Conservation (phyloP, 1,139 yeast species). For the Nadsonia starkeyi-henricii region DNA sequence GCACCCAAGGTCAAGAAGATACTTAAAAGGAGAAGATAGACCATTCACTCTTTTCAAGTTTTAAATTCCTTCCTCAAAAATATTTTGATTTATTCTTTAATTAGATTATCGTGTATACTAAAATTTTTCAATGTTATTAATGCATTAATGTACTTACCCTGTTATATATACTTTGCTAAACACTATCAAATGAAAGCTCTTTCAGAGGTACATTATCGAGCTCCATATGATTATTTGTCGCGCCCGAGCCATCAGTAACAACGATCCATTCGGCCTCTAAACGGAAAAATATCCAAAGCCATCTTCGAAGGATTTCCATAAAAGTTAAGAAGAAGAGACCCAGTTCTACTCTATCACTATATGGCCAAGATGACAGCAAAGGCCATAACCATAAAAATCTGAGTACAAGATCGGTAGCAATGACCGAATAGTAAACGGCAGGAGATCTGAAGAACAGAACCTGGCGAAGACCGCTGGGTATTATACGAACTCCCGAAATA, state of each 20-base stretch:
- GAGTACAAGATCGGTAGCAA: conserved; percentile 43
- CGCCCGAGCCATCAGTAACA: not conserved
- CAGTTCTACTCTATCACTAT: conserved; percentile 33
- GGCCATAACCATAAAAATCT: conserved; percentile 69
- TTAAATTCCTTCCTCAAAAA: no score
- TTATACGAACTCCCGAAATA: conserved; percentile 6
- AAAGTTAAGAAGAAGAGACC: conserved; percentile 54
- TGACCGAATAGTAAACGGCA: conserved; percentile 40
- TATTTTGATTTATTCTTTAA: no score
- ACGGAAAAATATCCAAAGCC: conserved; percentile 80
- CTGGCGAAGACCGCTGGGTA: conserved; percentile 19
- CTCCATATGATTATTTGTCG: not conserved
- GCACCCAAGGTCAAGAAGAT: not conserved
- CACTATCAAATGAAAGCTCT: not conserved
- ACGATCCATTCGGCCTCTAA: conserved; percentile 54
- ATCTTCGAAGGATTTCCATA: conserved; percentile 67
- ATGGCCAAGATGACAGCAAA: conserved; percentile 20
- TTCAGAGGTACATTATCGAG: not conserved
- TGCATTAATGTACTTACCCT: no score
- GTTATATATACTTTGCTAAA: no score
- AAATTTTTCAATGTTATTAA: no score
- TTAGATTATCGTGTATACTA: no score
- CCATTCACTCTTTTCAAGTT: no score
- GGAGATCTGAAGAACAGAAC: conserved; percentile 12
- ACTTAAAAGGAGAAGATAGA: not conserved